These are phyloP conservation scores for Fusarium verticillioides DNA, from an alignment of 2,329 filamentous ascomycete genomes.

Conservation along the genomic window DNA sequence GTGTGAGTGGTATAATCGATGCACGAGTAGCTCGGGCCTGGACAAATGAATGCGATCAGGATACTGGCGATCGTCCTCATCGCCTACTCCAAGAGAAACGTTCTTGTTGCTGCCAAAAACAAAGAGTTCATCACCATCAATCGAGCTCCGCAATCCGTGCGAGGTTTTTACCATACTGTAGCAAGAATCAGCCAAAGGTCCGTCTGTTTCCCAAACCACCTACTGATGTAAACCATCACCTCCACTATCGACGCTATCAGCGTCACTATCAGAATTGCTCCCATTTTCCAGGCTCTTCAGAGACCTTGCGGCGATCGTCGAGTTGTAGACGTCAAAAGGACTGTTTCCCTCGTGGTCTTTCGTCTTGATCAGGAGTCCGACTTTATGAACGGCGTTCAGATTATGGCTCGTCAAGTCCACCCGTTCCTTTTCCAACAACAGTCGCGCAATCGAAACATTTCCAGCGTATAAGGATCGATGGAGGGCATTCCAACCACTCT, in stretches of 20 bases:
- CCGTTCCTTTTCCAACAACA: constrained; percentile 82
- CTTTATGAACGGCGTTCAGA: constrained; percentile 67
- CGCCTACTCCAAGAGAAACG: constrained; percentile 89
- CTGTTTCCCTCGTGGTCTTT: constrained; percentile 96
- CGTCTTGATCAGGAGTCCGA: constrained; percentile 86
- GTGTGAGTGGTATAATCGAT: constrained; percentile 77
- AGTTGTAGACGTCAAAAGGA: constrained; percentile 91
- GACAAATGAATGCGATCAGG: constrained; percentile 84
- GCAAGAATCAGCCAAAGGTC: constrained; percentile 29
- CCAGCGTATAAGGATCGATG: constrained; percentile 92
- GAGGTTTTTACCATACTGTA: constrained; percentile 34
- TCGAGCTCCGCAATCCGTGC: constrained; percentile 30
- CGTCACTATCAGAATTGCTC: constrained; percentile 63
- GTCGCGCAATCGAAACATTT: constrained; percentile 85
- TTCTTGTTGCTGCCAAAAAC: constrained; percentile 98
- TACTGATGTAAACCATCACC: constrained; percentile 45
- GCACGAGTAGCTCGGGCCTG: constrained; percentile 80
- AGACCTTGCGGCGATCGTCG: constrained; percentile 84
- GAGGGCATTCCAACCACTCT: constrained; percentile 96
- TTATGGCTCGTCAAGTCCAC: constrained; percentile 71
- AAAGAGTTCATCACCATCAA: constrained; percentile 83
- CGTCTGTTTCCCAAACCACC: constrained; percentile 28
- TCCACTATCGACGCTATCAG: constrained; percentile 64
- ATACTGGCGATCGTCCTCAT: constrained; percentile 93
- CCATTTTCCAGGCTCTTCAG: constrained; percentile 61